Conservation (phyloP, 1,139 yeast genomes). For the Geotrichum cucujoidarum region DNA sequence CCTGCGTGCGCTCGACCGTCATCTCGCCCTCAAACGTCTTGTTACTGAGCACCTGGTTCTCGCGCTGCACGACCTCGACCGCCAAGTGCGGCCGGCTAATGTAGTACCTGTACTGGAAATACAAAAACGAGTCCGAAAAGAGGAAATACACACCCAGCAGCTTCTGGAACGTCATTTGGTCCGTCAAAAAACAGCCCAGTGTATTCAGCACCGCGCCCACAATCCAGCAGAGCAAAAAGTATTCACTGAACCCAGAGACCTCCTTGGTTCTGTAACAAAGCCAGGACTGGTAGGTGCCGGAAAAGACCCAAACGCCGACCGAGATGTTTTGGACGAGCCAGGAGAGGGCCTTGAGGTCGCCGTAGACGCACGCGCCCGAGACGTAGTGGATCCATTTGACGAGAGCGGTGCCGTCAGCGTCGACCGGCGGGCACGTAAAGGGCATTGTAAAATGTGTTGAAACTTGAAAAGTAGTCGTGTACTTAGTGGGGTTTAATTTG, state of each 20-base stretch:
- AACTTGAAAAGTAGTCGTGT: no score
- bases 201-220: slow-evolving; percentile 33
- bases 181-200: slow-evolving; percentile 33
- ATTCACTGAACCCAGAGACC: slow-evolving; percentile 35
- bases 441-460: no score
- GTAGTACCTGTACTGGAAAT: slow-evolving; percentile 31
- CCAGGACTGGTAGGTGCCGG: slow-evolving; percentile 34
- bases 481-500: no score
- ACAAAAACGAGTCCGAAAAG: slow-evolving; percentile 28
- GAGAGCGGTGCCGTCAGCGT: slow-evolving; percentile 17
- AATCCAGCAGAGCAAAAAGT: slow-evolving; percentile 32
- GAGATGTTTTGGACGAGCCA: slow-evolving; percentile 29
- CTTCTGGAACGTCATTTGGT: slow-evolving; percentile 34
- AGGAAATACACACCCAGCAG: slow-evolving; percentile 29
- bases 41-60: slow-evolving; percentile 2
- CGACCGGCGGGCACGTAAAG: slow-evolving; percentile 4
- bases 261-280: slow-evolving; percentile 28
- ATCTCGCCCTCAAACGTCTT: neutral
- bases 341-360: slow-evolving; percentile 25
- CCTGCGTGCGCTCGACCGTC: slow-evolving; percentile 3
- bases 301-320: slow-evolving; percentile 32
- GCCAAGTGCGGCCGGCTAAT: slow-evolving; percentile 18
- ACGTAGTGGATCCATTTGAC: slow-evolving; percentile 22
- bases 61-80: slow-evolving; percentile 1
- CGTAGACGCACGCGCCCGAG: slow-evolving; percentile 23